phyloP scores from a whole-genome alignment of 768 basidiomycete genomes.

The Roridomyces roridus region DNA sequence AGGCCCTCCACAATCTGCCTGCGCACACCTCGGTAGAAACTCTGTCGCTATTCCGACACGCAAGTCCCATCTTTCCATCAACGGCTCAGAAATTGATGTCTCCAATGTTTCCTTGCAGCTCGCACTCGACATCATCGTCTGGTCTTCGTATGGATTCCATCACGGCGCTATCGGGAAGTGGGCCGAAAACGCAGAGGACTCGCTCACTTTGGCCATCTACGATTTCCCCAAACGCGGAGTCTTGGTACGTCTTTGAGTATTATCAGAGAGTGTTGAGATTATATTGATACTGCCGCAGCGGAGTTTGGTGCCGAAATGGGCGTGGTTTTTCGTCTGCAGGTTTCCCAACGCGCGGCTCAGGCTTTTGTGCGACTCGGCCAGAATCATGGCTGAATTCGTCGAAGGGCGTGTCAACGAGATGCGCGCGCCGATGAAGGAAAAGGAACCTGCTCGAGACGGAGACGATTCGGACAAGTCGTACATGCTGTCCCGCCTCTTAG shows the following conservation, averaged over 20 bases:
- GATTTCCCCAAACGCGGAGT: conserved; percentile 84
- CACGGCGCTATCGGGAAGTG: conserved; percentile 75
- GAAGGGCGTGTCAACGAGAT: too few species aligned
- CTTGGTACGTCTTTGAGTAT: conserved; percentile 47
- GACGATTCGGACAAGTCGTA: too few species aligned
- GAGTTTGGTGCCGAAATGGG: conserved; percentile 70
- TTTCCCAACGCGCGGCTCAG: conserved; percentile 74
- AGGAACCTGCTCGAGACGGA: too few species aligned
- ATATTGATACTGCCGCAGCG: too few species aligned
- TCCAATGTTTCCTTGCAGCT: conserved; percentile 38
- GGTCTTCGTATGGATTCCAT: conserved; percentile 72
- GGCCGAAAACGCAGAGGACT: conserved; percentile 68
- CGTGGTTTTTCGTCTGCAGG: conserved; percentile 75
- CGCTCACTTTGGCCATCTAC: conserved; percentile 73
- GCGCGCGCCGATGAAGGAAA: too few species aligned
- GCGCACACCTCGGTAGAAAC: conserved; percentile 73
- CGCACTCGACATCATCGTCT: conserved; percentile 76
- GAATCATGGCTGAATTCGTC: too few species aligned
- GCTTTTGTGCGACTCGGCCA: conserved; percentile 77
- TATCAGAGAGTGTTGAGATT: too few species aligned
- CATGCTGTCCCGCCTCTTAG: too few species aligned
- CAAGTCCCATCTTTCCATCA: background rate
- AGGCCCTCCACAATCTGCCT: conserved; percentile 66
- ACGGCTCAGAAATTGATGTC: background rate
- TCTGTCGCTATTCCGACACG: conserved; percentile 73